These are phyloP conservation scores for Exophiala viscosa DNA, from an alignment of 2,329 filamentous ascomycete genomes.

Conservation along the genomic window DNA sequence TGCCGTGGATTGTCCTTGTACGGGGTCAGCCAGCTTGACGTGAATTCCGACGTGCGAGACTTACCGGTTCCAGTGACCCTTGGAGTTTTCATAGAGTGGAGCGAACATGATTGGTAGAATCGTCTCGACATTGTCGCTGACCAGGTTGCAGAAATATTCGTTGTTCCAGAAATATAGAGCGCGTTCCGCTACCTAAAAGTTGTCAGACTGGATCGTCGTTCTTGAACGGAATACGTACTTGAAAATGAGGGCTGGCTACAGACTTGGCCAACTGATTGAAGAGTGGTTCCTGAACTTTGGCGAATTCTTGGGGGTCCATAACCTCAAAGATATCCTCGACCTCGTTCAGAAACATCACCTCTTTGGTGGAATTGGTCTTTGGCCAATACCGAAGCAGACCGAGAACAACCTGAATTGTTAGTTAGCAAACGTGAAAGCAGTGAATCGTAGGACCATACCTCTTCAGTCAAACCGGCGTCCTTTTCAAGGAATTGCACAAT, in stretches of 20 bases:
- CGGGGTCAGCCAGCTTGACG: constrained; percentile 31
- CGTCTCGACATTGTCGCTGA: constrained; percentile 97
- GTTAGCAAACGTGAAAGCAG: constrained; percentile 3
- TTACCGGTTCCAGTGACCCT: constrained; percentile 98
- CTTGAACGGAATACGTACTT: constrained; percentile 48
- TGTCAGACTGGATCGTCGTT: neutral
- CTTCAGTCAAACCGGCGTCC: constrained; percentile 93
- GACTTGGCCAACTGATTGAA: constrained; percentile 98
- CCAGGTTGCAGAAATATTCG: constrained; percentile 98
- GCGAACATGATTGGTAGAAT: constrained; percentile 99
- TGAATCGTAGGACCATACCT: constrained; percentile 54
- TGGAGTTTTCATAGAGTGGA: constrained; percentile 96
- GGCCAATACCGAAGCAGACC: constrained; percentile 96
- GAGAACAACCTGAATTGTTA: constrained; percentile 69
- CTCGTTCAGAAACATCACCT: constrained; percentile 99
- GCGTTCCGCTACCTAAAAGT: constrained; percentile 73
- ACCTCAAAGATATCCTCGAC: constrained; percentile 99
- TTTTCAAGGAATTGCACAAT: constrained; percentile 99
- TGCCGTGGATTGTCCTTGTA: constrained; percentile 89
- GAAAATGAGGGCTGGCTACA: constrained; percentile 96
- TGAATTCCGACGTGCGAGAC: constrained; percentile 9
- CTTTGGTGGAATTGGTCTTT: constrained; percentile 98
- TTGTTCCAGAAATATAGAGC: constrained; percentile 99
- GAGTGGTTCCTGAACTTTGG: constrained; percentile 94
- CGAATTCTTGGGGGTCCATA: constrained; percentile 98